A percentile compares a stretch with the other conserved stretches of the same genome.
Evolutionary conservation across 73 alveolate species (phyloP).

Genomic region (Blepharisma stoltei): DNA sequence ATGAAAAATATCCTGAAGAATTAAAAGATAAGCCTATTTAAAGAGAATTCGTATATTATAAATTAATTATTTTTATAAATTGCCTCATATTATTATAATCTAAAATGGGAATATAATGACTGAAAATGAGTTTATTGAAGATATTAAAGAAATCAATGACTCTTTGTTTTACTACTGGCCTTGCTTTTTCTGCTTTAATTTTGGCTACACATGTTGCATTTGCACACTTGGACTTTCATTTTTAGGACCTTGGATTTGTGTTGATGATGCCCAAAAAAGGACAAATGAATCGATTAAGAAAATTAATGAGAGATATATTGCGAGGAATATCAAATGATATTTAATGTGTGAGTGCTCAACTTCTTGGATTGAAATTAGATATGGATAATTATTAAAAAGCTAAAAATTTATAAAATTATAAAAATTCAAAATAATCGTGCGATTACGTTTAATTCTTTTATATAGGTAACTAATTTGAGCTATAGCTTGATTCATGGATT

Average conservation of each 20-base stretch:
- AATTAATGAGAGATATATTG: neutral
- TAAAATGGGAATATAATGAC: no score
- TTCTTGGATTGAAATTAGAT: no score
- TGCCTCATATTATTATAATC: no score
- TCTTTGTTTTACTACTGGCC: constrained; percentile 25
- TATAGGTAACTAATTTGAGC: neutral
- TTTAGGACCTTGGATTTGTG: neutral
- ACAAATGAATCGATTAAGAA: neutral
- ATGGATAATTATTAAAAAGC: no score
- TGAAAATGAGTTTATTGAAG: neutral
- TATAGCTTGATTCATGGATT: neutral
- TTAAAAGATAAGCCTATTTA: no score
- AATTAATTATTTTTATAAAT: no score
- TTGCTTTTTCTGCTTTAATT: constrained; percentile 2
- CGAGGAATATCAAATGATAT: neutral
- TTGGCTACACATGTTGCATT: neutral
- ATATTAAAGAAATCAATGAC: neutral
- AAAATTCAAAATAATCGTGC: no score
- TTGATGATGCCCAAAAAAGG: neutral
- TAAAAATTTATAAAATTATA: no score
- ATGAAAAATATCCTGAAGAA: constrained; percentile 1
- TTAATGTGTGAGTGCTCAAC: no score
- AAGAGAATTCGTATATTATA: no score
- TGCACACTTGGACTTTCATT: constrained; percentile 18
- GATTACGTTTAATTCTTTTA: no score